Evolutionary conservation across 768 basidiomycete genomes (phyloP).

Genomic region (Mycena olivaceomarginata): DNA sequence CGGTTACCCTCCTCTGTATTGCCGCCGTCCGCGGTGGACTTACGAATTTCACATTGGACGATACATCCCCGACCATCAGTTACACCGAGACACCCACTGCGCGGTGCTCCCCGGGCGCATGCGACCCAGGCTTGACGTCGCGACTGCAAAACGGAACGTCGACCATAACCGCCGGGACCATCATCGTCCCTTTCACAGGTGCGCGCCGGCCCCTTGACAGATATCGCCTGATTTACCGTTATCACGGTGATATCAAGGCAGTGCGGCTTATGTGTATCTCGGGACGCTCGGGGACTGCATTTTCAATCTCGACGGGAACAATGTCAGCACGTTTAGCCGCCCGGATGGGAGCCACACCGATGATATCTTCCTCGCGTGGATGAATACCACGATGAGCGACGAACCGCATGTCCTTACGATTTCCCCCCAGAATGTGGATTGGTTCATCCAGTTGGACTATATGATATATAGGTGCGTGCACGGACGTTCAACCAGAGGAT

Average conservation of each 20-base stretch:
- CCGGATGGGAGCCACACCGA: background rate
- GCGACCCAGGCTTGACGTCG: background rate
- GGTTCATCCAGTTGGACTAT: too few relatives aligned
- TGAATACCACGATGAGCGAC: background rate
- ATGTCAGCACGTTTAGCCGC: background rate
- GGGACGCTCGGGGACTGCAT: slow-evolving; percentile 4
- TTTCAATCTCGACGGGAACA: slow-evolving; percentile 23
- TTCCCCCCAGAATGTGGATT: too few relatives aligned
- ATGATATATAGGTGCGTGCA: too few relatives aligned
- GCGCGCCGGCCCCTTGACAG: background rate
- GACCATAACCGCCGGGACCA: background rate
- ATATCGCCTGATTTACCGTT: too few relatives aligned
- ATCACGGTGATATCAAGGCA: background rate
- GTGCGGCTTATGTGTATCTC: slow-evolving; percentile 30
- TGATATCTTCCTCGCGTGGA: slow-evolving; percentile 9
- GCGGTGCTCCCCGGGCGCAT: background rate
- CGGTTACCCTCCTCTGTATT: background rate
- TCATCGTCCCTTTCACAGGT: slow-evolving; percentile 25
- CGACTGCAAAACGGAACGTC: slow-evolving; percentile 30
- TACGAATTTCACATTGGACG: background rate
- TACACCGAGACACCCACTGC: background rate
- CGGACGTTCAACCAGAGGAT: background rate
- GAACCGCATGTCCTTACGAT: background rate
- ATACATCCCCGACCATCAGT: background rate
- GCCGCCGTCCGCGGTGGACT: background rate